Conservation (phyloP, 1,139 yeast species). For the Kodamaea ohmeri region DNA sequence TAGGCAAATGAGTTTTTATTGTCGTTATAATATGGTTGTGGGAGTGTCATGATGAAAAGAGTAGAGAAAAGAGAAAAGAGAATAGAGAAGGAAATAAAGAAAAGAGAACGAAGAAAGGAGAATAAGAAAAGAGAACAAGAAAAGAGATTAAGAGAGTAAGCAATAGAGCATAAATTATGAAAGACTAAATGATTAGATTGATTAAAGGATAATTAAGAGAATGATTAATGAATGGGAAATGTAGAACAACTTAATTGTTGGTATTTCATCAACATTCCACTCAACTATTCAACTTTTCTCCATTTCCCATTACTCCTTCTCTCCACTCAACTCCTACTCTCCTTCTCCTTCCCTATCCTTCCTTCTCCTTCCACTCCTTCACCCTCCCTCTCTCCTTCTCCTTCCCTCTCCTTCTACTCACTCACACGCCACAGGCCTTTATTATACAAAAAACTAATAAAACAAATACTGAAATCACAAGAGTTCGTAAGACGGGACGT, state of each 20-base stretch:
- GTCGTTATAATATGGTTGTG: constrained; percentile 53
- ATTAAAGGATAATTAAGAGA: neutral
- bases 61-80: neutral
- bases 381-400: neutral
- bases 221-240: no score
- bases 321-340: no score
- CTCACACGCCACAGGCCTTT: neutral
- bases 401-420: neutral
- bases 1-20: constrained; percentile 79
- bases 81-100: neutral
- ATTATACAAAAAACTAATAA: constrained; percentile 11
- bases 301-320: neutral
- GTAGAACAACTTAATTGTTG: no score
- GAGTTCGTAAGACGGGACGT: constrained; percentile 3
- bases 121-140: neutral
- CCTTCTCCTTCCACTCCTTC: neutral
- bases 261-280: no score
- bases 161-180: no score
- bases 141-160: no score
- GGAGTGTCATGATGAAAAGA: constrained; percentile 14
- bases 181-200: neutral
- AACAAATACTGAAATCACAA: constrained; percentile 8
- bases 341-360: neutral
- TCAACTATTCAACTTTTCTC: neutral
- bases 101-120: neutral